Evolutionary conservation across 176 grass and related monocot species (phyloP).

Genomic region (Metroxylon sagu): DNA sequence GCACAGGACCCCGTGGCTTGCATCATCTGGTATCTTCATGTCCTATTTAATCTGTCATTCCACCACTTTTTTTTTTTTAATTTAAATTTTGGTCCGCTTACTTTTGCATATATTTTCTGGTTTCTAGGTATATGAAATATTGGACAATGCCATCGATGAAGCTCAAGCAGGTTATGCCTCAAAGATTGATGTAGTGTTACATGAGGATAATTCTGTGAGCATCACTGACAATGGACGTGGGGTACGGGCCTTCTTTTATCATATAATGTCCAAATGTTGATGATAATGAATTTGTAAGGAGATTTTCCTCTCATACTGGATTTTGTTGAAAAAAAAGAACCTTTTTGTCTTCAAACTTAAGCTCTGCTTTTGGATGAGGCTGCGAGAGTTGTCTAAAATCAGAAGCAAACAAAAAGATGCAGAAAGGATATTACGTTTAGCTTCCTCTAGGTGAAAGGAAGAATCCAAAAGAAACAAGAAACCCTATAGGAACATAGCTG

Average conservation of each 20-base stretch:
- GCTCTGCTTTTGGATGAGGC: too few relatives aligned
- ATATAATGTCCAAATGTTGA: not conserved
- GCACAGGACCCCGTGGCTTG: slow-evolving; percentile 86
- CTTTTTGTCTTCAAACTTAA: too few relatives aligned
- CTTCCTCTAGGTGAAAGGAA: too few relatives aligned
- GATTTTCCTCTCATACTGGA: too few relatives aligned
- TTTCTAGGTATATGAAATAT: slow-evolving; percentile 76
- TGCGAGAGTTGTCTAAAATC: too few relatives aligned
- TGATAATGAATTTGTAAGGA: too few relatives aligned
- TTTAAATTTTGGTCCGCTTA: not conserved
- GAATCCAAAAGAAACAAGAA: too few relatives aligned
- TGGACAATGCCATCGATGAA: slow-evolving; percentile 98
- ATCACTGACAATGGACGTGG: slow-evolving; percentile 84
- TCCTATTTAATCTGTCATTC: slow-evolving; percentile 1
- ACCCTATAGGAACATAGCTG: too few relatives aligned
- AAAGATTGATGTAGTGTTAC: slow-evolving; percentile 73
- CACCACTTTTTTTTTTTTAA: not conserved
- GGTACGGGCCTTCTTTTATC: slow-evolving; percentile 41
- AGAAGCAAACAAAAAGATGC: too few relatives aligned
- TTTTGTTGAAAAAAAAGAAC: too few relatives aligned
- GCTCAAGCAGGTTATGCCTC: slow-evolving; percentile 73
- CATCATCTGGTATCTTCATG: slow-evolving; percentile 77
- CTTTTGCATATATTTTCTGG: slow-evolving; percentile 7
- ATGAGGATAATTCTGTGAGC: slow-evolving; percentile 85
- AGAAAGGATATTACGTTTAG: too few relatives aligned